Conservation (phyloP, 257 asterid genomes). For the Solanum appendiculatum region DNA sequence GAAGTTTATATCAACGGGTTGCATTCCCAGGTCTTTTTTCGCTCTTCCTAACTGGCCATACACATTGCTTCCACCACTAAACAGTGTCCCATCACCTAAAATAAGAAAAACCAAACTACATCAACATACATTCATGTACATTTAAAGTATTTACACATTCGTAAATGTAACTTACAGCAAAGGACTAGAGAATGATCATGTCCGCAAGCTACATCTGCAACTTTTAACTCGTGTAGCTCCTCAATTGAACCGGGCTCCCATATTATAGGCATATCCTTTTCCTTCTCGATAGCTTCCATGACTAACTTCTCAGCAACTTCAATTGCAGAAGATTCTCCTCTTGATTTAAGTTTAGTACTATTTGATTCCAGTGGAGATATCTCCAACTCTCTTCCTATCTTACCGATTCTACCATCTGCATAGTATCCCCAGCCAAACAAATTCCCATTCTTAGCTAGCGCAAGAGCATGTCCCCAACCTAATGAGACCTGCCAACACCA, state of each 20-base stretch:
- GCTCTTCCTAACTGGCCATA: slow-evolving; percentile 81
- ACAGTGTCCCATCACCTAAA: slow-evolving; percentile 68
- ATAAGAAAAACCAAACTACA: not conserved
- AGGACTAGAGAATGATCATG: slow-evolving; percentile 82
- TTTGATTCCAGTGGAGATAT: slow-evolving; percentile 69
- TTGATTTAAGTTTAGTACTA: slow-evolving; percentile 12
- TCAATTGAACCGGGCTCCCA: slow-evolving; percentile 79
- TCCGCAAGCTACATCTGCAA: slow-evolving; percentile 70
- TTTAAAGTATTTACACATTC: not conserved
- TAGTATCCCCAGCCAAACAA: slow-evolving; percentile 97
- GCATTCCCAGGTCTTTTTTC: slow-evolving; percentile 52
- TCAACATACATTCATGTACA: not conserved
- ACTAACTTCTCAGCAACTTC: slow-evolving; percentile 65
- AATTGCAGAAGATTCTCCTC: slow-evolving; percentile 16
- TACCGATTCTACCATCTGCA: slow-evolving; percentile 94
- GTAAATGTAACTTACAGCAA: slow-evolving; percentile 41
- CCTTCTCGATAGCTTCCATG: slow-evolving; percentile 73
- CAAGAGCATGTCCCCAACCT: slow-evolving; percentile 99
- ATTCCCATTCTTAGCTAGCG: slow-evolving; percentile 62
- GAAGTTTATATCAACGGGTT: slow-evolving; percentile 31
- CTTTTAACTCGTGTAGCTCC: slow-evolving; percentile 45
- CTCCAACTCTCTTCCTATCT: slow-evolving; percentile 49
- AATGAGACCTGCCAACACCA: slow-evolving; percentile 56
- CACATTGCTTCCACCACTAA: slow-evolving; percentile 83
- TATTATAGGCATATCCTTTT: slow-evolving; percentile 72